Evolutionary conservation across 2,329 filamentous ascomycete species (phyloP).

Genomic region (Didymella lethalis): DNA sequence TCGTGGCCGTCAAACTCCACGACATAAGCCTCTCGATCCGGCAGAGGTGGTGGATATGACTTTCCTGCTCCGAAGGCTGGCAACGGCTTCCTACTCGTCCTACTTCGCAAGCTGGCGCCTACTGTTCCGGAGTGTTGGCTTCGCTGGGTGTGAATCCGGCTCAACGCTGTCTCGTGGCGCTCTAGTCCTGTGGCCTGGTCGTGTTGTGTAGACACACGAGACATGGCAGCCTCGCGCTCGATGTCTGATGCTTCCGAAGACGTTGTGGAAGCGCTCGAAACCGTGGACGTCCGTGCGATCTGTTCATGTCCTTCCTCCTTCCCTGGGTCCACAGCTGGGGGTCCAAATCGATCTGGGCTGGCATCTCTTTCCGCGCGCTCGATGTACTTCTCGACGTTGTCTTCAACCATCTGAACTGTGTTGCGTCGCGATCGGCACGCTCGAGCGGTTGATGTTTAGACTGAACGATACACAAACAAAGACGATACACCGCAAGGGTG

Average conservation of each 20-base stretch:
- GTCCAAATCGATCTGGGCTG: constrained; percentile 50
- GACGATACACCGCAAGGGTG: not conserved
- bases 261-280: constrained; percentile 59
- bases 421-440: constrained; percentile 8
- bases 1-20: constrained; percentile 83
- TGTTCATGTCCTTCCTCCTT: constrained; percentile 53
- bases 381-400: constrained; percentile 61
- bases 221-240: constrained; percentile 59
- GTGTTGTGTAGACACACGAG: constrained; percentile 68
- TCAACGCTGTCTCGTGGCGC: constrained; percentile 72
- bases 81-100: constrained; percentile 64
- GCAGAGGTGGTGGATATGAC: constrained; percentile 73
- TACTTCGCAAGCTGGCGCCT: constrained; percentile 60
- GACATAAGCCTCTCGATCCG: constrained; percentile 67
- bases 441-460: not conserved
- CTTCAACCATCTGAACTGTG: constrained; percentile 54
- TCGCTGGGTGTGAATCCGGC: constrained; percentile 73
- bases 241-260: constrained; percentile 51
- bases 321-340: constrained; percentile 49
- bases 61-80: constrained; percentile 78
- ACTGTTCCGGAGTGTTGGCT: constrained; percentile 77
- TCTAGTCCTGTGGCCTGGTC: constrained; percentile 65
- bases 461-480: not conserved
- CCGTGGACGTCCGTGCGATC: constrained; percentile 67
- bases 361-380: constrained; percentile 64